A percentile compares a stretch with the other conserved stretches of the same genome.
phyloP scores from a whole-genome alignment of 2,329 filamentous ascomycete genomes.

The Ophiostoma sp. region DNA sequence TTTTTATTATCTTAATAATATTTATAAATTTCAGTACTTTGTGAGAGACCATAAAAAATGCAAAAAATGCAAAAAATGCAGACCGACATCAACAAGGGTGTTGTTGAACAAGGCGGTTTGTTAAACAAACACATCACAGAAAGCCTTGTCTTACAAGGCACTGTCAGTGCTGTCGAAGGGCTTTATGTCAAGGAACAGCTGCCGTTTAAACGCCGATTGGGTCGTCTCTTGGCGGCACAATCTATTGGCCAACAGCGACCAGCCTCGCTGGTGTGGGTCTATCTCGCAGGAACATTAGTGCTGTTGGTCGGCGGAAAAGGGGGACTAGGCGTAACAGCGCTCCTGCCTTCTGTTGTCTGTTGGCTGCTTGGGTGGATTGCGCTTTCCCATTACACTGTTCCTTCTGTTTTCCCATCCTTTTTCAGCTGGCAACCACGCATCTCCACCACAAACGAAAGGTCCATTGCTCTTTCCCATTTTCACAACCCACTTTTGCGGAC shows the following conservation, averaged over 20 bases:
- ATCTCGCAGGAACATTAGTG: not conserved
- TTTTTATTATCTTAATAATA: no score
- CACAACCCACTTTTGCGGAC: no score
- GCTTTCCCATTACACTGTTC: slow-evolving; percentile 17
- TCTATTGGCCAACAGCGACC: not conserved
- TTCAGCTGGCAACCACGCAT: slow-evolving; percentile 5
- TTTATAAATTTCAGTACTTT: not conserved
- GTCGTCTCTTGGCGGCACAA: not conserved
- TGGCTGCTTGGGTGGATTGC: slow-evolving; percentile 19
- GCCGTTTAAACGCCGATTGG: not conserved
- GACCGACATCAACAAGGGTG: not conserved
- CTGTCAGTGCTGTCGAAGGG: not conserved
- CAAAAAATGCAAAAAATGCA: not conserved
- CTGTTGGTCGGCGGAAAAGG: not conserved
- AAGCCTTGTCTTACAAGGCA: not conserved
- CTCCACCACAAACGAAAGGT: not conserved
- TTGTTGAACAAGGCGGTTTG: not conserved
- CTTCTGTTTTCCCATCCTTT: not conserved
- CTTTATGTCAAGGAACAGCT: not conserved
- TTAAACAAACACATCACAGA: not conserved
- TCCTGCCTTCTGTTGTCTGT: not conserved
- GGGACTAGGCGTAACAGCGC: not conserved
- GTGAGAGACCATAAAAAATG: not conserved
- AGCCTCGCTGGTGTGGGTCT: slow-evolving; percentile 19
- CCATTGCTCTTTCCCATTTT: slow-evolving; percentile 16